A percentile compares a stretch with the other conserved stretches of the same genome.
These are phyloP conservation scores for Harrya chromipes DNA, from an alignment of 768 basidiomycete genomes.

Conservation along the genomic window DNA sequence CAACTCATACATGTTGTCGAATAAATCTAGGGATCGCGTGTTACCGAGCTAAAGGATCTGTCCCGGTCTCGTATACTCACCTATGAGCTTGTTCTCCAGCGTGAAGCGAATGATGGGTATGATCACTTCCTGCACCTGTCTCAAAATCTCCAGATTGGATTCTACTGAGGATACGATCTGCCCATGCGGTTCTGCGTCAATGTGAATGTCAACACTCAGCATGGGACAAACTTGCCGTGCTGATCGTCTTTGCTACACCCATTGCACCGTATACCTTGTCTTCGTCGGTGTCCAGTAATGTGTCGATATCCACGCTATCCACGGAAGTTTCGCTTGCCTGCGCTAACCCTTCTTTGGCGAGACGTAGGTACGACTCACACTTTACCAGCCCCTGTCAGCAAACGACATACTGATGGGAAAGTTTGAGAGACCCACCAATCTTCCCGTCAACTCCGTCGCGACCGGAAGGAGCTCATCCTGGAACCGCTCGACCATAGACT, in stretches of 20 bases:
- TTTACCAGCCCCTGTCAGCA: conserved; percentile 24
- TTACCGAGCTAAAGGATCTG: not conserved
- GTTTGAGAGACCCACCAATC: conserved; percentile 52
- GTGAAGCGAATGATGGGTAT: conserved; percentile 77
- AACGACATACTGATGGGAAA: not conserved
- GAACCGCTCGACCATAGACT: conserved; percentile 83
- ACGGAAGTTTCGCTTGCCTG: conserved; percentile 48
- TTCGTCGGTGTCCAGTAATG: conserved; percentile 60
- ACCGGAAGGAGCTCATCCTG: conserved; percentile 82
- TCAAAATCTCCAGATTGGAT: conserved; percentile 67
- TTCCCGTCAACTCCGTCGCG: conserved; percentile 72
- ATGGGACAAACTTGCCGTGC: conserved; percentile 49
- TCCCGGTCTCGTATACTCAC: conserved; percentile 37
- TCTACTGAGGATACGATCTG: conserved; percentile 78
- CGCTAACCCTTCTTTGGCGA: conserved; percentile 63
- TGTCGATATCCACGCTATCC: conserved; percentile 53
- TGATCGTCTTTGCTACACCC: conserved; percentile 83
- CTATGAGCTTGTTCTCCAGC: conserved; percentile 71
- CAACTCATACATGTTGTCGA: conserved; percentile 85
- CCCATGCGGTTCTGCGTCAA: not conserved
- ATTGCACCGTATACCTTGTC: conserved; percentile 88
- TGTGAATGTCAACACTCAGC: not conserved
- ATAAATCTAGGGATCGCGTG: conserved; percentile 52
- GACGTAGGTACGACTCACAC: conserved; percentile 82
- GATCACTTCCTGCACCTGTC: conserved; percentile 77